Percentiles rank a stretch among this genome's conserved stretches.
These are phyloP conservation scores for Cercospora sp. DNA, from an alignment of 2,329 filamentous ascomycete genomes.

Conservation along the genomic window DNA sequence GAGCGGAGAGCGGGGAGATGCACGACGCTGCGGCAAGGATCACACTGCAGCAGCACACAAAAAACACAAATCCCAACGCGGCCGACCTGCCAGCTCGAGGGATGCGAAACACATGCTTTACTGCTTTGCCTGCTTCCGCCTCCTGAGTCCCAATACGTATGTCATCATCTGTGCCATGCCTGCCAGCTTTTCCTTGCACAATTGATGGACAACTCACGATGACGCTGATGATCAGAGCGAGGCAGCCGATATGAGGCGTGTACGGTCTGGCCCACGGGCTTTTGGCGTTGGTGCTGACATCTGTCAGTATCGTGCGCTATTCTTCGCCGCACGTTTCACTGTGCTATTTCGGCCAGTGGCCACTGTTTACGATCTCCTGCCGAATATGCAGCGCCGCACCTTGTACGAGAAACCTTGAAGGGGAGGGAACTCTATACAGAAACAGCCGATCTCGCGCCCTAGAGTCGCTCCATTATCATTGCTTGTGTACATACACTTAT, in stretches of 20 bases:
- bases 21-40: conserved; percentile 9
- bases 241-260: background rate
- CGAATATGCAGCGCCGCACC: background rate
- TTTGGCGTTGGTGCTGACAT: background rate
- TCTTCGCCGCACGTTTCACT: background rate
- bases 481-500: background rate
- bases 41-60: background rate
- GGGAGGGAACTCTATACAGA: background rate
- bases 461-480: background rate
- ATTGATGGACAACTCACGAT: background rate
- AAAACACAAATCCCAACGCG: background rate
- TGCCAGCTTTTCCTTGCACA: background rate
- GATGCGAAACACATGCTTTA: conserved; percentile 5
- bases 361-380: background rate
- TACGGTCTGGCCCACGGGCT: background rate
- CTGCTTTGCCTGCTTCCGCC: background rate
- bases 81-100: background rate
- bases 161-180: background rate
- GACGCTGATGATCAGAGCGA: background rate
- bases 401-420: background rate
- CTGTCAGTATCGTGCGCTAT: background rate
- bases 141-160: background rate
- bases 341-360: background rate
- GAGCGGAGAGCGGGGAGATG: conserved; percentile 8
- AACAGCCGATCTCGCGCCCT: background rate